phyloP scores from a whole-genome alignment of 495 filamentous ascomycete species.

The Chaetomium fimeti region DNA sequence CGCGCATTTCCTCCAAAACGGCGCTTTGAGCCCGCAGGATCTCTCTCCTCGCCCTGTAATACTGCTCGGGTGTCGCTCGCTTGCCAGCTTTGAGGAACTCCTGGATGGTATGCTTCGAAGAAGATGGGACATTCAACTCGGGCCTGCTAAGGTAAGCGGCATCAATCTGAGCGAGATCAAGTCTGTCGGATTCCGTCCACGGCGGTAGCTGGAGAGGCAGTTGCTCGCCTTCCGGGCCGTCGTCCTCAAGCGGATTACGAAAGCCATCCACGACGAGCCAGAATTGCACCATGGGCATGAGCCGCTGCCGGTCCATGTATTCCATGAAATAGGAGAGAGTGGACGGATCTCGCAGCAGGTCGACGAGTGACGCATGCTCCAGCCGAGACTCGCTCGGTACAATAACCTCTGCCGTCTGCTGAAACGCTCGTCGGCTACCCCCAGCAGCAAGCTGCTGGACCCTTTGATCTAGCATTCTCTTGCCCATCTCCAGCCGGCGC shows the following conservation, averaged over 20 bases:
- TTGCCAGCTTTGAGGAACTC: conserved; percentile 75
- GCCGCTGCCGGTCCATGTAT: conserved; percentile 88
- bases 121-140: conserved; percentile 73
- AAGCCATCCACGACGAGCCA: conserved; percentile 98
- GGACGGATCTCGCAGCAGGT: conserved; percentile 81
- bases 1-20: conserved; percentile 78
- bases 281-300: conserved; percentile 92
- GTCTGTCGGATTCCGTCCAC: conserved; percentile 83
- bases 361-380: conserved; percentile 70
- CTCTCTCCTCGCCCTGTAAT: conserved; percentile 76
- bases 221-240: conserved; percentile 65
- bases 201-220: conserved; percentile 58
- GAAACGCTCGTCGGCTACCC: conserved; percentile 49
- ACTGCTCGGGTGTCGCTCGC: conserved; percentile 73
- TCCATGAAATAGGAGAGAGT: conserved; percentile 99
- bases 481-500: conserved; percentile 85
- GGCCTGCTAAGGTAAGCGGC: conserved; percentile 80
- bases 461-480: conserved; percentile 83
- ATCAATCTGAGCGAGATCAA: conserved; percentile 84
- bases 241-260: conserved; percentile 92
- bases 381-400: conserved; percentile 53
- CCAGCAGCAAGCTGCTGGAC: conserved; percentile 77
- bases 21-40: conserved; percentile 79
- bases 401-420: conserved; percentile 20
- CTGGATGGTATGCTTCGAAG: conserved; percentile 65